Base-by-base conservation (phyloP, 345 rosid species). In the Trapa incisa region DNA sequence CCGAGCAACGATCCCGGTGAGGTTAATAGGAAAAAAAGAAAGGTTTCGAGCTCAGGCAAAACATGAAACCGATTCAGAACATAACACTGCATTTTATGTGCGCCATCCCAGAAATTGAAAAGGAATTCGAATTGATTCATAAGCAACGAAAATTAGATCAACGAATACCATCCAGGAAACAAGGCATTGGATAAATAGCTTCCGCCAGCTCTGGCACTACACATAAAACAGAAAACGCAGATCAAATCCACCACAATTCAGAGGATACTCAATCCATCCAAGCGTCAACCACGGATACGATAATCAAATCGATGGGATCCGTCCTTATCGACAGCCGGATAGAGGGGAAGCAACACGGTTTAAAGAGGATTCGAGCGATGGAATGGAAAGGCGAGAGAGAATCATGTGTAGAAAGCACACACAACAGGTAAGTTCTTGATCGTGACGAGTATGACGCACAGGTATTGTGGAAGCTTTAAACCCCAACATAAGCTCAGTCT, bases 371-470 rank as follows among this genome's bases (percentile, higher is more conserved):
- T 50, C 4, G 22, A 50, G 17, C n/a, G 22, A 50, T 6, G 17
- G 6, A 50, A 3, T 50, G 56, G 22, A 50, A 50, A 48, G 22
- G 17, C 56, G 6, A 4, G 22, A 50, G 61, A 66, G 38, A 3
- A 8, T 37, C 14, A 47, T 52, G 37, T 17, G 14, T 5, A 13
- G 68, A 17, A 9, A 58, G 22, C 69, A 47, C 13, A 50, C 69
- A 47, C 13, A 50, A 60, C 69, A 57, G 32, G 69, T 41, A 37
- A 48, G 39, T 61, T 50, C 69, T 32, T 66, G 69, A 6, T 39
- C 29, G 29, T 22, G 29, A 36, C 37, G 42, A 66, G 33, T 3
- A 29, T 39, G 54, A 36, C 41, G 68, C 68, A 48, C 48, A 33
- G 43, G 47, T n/a, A 57, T 16, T 52, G 16, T 17, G 13, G 57